Conservation (phyloP, 2,329 filamentous ascomycete genomes). For the Botrytis aclada region DNA sequence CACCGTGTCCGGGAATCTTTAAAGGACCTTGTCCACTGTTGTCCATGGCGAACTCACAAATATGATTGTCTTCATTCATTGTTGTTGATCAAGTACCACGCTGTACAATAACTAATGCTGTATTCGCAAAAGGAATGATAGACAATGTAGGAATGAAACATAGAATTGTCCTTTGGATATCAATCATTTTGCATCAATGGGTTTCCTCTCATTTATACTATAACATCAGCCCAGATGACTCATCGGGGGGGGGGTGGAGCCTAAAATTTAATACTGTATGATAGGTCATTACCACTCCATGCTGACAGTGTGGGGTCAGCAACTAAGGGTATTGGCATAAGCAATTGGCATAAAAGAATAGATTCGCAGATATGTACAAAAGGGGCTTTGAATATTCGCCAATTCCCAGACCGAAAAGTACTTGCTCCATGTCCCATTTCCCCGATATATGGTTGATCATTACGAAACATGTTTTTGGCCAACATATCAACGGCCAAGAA, state of each 20-base stretch:
- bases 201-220: neutral
- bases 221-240: neutral
- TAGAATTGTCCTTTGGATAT: neutral
- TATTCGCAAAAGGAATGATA: rapidly evolving
- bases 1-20: neutral
- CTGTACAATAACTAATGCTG: neutral
- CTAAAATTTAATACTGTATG: neutral
- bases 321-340: neutral
- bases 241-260: neutral
- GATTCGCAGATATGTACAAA: neutral
- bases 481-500: neutral
- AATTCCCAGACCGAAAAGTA: neutral
- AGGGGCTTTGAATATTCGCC: neutral
- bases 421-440: neutral
- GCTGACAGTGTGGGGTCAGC: neutral
- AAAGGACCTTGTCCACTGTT: neutral
- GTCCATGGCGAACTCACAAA: neutral
- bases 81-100: neutral
- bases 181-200: neutral
- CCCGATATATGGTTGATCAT: neutral
- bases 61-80: neutral
- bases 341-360: neutral
- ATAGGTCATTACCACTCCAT: neutral
- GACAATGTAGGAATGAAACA: neutral
- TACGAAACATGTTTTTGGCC: neutral